Evolutionary conservation across 192 early-diverging fungal species (phyloP).

Genomic region (Dissophora globulifera): DNA sequence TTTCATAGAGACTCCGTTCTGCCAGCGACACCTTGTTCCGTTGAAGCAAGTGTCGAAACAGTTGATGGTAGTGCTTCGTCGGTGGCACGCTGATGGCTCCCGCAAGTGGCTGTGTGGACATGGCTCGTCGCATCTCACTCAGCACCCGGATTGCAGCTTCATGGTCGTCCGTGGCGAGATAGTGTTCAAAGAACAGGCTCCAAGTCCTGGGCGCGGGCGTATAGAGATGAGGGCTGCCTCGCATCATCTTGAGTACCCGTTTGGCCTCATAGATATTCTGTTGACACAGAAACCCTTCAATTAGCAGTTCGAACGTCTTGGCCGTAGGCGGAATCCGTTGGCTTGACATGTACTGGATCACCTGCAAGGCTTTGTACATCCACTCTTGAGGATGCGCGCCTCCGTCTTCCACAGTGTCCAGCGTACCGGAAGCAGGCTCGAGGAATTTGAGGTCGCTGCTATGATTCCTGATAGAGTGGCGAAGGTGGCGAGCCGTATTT

Average conservation of each 20-base stretch:
- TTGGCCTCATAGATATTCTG: constrained; percentile 6
- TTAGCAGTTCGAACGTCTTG: constrained; percentile 18
- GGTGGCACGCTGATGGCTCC: constrained; percentile 9
- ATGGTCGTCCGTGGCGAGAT: constrained; percentile 17
- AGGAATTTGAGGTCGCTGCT: too few relatives aligned
- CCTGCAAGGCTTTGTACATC: constrained; percentile 34
- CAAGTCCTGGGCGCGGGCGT: constrained; percentile 31
- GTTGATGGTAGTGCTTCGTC: constrained; percentile 15
- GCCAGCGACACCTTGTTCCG: constrained; percentile 14
- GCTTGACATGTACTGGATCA: constrained; percentile 23
- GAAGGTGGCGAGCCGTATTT: too few relatives aligned
- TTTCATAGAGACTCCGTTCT: constrained; percentile 36
- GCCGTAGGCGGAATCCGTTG: constrained; percentile 16
- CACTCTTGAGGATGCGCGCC: constrained; percentile 9
- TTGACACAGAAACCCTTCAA: constrained; percentile 33
- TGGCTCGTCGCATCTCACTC: constrained; percentile 25
- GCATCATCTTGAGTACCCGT: constrained; percentile 16
- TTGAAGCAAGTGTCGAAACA: constrained; percentile 31
- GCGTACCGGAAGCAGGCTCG: neutral
- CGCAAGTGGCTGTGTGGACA: neutral
- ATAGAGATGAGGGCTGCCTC: constrained; percentile 31
- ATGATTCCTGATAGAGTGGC: neutral
- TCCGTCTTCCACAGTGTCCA: neutral
- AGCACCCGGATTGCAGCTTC: constrained; percentile 10
- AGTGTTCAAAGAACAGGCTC: constrained; percentile 36